Percentiles rank a stretch among this genome's conserved stretches.
phyloP scores from a whole-genome alignment of 2,329 filamentous ascomycete genomes.

The Aotearoamyces nothofagi region DNA sequence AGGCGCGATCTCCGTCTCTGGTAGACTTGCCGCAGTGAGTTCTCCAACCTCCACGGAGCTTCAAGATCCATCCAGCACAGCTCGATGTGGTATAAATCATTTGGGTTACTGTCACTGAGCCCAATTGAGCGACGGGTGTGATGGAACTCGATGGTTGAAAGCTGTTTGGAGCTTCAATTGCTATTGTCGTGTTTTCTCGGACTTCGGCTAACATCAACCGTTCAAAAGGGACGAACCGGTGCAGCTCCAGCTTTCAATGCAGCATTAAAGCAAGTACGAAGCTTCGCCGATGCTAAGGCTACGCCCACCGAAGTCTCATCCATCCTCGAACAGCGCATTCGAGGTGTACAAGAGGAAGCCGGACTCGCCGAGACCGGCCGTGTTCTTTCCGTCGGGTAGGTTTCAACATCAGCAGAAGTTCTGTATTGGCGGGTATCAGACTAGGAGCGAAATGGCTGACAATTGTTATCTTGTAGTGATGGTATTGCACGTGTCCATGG shows the following conservation, averaged over 20 bases:
- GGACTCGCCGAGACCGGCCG: slow-evolving; percentile 95
- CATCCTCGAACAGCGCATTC: slow-evolving; percentile 98
- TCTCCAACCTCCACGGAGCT: slow-evolving; percentile 28
- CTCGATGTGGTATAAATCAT: no score
- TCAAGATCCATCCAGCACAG: slow-evolving; percentile 19
- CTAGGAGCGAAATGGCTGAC: slow-evolving; percentile 12
- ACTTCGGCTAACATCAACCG: slow-evolving; percentile 37
- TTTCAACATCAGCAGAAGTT: no score
- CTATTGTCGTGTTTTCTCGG: slow-evolving; percentile 24
- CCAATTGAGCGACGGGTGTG: slow-evolving; percentile 17
- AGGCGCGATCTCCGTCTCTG: slow-evolving; percentile 81
- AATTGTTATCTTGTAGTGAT: slow-evolving; percentile 50
- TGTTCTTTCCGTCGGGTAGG: slow-evolving; percentile 97
- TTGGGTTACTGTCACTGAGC: no score
- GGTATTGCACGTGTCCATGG: slow-evolving; percentile 99
- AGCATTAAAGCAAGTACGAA: slow-evolving; percentile 58
- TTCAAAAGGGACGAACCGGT: slow-evolving; percentile 67
- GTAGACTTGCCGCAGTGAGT: slow-evolving; percentile 93
- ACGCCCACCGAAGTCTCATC: slow-evolving; percentile 96
- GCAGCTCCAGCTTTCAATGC: slow-evolving; percentile 63
- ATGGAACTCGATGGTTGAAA: slow-evolving; percentile 21
- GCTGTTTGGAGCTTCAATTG: slow-evolving; percentile 22
- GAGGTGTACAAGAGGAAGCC: slow-evolving; percentile 94
- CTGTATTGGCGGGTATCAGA: no score
- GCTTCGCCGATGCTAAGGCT: slow-evolving; percentile 88